Evolutionary conservation across 352 stramenopile genomes (phyloP).

Genomic region (Pythium rishiriense): DNA sequence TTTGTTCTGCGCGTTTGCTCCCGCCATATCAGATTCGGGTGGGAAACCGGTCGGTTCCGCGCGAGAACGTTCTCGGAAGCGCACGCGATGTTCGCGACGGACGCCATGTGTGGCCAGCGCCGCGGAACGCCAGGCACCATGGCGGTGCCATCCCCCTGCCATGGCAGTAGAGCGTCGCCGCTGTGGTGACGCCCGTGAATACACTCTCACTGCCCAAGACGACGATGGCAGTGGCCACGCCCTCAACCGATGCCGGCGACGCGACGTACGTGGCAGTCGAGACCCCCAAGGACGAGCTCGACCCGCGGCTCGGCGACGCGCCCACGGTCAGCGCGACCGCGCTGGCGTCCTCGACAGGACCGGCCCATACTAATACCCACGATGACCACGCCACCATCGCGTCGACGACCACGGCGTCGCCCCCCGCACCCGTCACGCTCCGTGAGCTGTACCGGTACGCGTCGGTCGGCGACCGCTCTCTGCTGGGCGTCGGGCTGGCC

Average conservation of each 20-base stretch:
- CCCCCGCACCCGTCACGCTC: constrained; percentile 3
- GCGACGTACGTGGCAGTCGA: constrained; percentile 9
- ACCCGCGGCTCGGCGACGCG: background rate
- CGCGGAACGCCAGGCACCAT: background rate
- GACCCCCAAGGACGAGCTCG: constrained; percentile 22
- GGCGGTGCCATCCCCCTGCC: too few species aligned
- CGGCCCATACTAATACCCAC: too few species aligned
- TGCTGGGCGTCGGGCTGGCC: constrained; percentile 23
- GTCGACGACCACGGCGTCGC: constrained; percentile 5
- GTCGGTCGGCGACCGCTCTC: constrained; percentile 14
- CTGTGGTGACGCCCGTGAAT: too few species aligned
- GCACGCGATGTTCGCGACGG: background rate
- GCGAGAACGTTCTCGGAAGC: background rate
- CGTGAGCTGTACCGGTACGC: constrained; percentile 31
- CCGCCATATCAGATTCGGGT: background rate
- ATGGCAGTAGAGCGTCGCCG: background rate
- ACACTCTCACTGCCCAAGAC: too few species aligned
- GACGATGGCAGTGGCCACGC: background rate
- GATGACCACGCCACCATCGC: constrained; percentile 10
- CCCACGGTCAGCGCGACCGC: constrained; percentile 16
- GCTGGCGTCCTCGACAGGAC: too few species aligned
- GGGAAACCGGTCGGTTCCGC: background rate
- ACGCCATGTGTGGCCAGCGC: too few species aligned
- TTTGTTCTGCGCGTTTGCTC: background rate
- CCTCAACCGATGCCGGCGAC: background rate